Base-by-base conservation (phyloP, 495 filamentous ascomycete species). In the Aspergillus bertholletiae region DNA sequence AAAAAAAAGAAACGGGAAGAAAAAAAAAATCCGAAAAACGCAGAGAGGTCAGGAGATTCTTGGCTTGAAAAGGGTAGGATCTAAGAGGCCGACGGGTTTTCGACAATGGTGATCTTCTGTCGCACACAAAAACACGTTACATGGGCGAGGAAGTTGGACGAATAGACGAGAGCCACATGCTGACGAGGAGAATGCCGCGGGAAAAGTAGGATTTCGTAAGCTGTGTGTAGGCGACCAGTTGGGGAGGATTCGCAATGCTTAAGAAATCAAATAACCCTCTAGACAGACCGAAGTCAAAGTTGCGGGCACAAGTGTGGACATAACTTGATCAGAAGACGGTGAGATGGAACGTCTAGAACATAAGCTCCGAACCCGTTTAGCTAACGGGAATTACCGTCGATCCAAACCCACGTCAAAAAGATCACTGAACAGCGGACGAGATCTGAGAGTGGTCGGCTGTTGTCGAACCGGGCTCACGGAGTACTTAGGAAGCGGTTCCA, bases 91-190 rank as follows among this genome's bases (percentile, higher is more conserved):
- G 53, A 47, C n/a, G n/a, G 34, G 48, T 37, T 48, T 44, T 54
- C 27, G 44, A 53, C 52, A 49, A 59, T 54, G 49, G 46, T 53
- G 54, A 34, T 35, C 49, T 57, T 35, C 34, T 53, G 69, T 71
- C 59, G 64, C 57, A 68, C 57, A 68, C 68, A 72, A 59, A 66
- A 63, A 49, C 58, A 67, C 49, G 65, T 75, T 74, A 75, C 71
- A 71, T 70, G 59, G 56, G 59, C 50, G 56, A 70, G 39, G 53
- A 49, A 61, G 55, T 61, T 58, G 62, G 60, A 62, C 70, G 65
- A 76, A 74, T 76, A 62, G 59, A 61, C 63, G 66, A 65, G 58
- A 56, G 62, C 67, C 73, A 76, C 73, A 76, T 76, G 71, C 73
- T 74, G 67, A 46, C 54, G 54, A 47, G 49, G 40, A 45, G 53